Base-by-base conservation (phyloP, 2,329 filamentous ascomycete genomes). In the Aspergillus unguis region DNA sequence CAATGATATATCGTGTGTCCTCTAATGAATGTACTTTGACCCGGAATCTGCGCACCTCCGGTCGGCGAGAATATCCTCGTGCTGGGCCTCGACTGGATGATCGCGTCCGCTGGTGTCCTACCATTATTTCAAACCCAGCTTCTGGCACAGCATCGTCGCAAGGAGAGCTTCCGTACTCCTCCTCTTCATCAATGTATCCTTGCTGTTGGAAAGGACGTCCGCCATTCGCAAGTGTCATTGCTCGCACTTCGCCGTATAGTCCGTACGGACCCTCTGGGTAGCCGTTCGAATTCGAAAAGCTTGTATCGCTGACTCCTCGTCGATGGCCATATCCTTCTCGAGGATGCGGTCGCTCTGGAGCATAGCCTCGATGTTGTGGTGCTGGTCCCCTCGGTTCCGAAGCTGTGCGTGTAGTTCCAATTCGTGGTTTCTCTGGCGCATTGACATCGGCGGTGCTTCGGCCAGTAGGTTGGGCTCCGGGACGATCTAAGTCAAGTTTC, bases 1-100 rank as follows among this genome's bases (percentile, higher is more conserved):
- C 84, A 82, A 96, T 91, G 59, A 97, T 88, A 70, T 96, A 96
- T 55, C 95, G 85, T 31, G 91, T 94, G 66, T 99, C 94, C 41
- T 90, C 88, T 1, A 83, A 74, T 3, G 80, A 85, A 67, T 97
- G 92, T 1, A 96, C 91, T 77, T 99, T 99, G 69, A 96, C 85
- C 35, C 92, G 84, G 58, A 97, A 85, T 71, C 92, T 87, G 57
- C 83, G 83, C 52, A 94, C 78, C 5, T 90, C 87, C 1, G 84
- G 82, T 52, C 82, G 65, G 9, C 68, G 66, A 4, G 70, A 70
- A 25, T 59, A 63, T 23, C 58, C 63, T 9, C 58, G 67, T 37
- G 58, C 67, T 8, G 69, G 61, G 31, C 58, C 55, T 11, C 62
- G 62, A 28, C 57, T 48, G 8, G 63, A 63, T 50, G 58, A 65